A percentile compares a stretch with the other conserved stretches of the same genome.
These are phyloP conservation scores for Zalaria obscura DNA, from an alignment of 2,329 filamentous ascomycete genomes.

Conservation along the genomic window DNA sequence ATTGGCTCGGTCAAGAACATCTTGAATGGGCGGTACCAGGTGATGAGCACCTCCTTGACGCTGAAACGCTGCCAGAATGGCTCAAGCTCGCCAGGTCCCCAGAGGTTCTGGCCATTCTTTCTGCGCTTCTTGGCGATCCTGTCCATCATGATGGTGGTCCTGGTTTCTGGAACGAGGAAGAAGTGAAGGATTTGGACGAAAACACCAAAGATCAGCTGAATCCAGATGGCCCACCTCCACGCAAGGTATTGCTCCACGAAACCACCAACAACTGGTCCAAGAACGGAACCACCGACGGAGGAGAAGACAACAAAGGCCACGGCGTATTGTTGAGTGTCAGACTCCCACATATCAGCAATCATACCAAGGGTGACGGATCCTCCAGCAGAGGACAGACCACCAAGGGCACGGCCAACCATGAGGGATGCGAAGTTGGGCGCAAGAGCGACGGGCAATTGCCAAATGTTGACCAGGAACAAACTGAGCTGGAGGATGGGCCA, in stretches of 20 bases:
- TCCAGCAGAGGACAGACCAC: conserved; percentile 48
- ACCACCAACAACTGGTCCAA: conserved; percentile 22
- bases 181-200: conserved; percentile 47
- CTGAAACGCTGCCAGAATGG: conserved; percentile 24
- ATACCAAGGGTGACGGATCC: conserved; percentile 53
- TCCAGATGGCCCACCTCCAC: conserved; percentile 78
- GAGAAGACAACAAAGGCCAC: conserved; percentile 44
- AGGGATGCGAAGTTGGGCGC: conserved; percentile 31
- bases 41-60: conserved; percentile 31
- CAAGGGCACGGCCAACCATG: conserved; percentile 32
- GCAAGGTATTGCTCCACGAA: conserved; percentile 28
- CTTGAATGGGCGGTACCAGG: conserved; percentile 54
- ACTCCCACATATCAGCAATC: conserved; percentile 50
- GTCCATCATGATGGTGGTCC: conserved; percentile 68
- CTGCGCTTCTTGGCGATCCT: conserved; percentile 62
- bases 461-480: conserved; percentile 40
- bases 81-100: conserved; percentile 60
- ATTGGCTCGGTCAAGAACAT: conserved; percentile 71
- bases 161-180: conserved; percentile 59
- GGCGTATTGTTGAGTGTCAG: conserved; percentile 46
- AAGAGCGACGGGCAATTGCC: conserved; percentile 35
- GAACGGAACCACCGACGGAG: conserved; percentile 21
- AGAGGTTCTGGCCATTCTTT: conserved; percentile 48
- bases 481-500: conserved; percentile 43
- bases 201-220: conserved; percentile 69